These are phyloP conservation scores for Musa schizocarpa DNA, from an alignment of 176 grass and related monocot genomes.

Conservation along the genomic window DNA sequence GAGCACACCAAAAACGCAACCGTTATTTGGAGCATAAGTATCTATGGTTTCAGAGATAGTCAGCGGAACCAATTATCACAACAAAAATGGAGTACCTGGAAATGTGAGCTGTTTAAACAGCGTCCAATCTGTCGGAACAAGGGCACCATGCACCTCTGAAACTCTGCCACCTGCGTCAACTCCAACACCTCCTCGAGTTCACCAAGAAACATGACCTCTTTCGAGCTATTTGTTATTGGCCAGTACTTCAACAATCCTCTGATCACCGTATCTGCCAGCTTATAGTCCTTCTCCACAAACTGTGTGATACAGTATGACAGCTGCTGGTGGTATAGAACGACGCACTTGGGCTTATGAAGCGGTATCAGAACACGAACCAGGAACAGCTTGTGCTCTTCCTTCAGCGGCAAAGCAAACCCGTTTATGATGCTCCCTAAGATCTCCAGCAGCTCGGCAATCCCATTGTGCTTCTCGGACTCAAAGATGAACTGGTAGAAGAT, in stretches of 20 bases:
- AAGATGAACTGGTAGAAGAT: conserved; percentile 47
- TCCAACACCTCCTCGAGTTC: conserved; percentile 37
- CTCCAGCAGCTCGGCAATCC: conserved; percentile 46
- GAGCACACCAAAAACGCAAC: too few relatives aligned
- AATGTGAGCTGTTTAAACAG: conserved; percentile 39
- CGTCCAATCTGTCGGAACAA: conserved; percentile 35
- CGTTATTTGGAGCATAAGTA: not conserved
- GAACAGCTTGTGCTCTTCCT: conserved; percentile 59
- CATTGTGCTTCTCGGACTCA: conserved; percentile 48
- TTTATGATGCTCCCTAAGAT: conserved; percentile 55
- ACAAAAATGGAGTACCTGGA: conserved; percentile 29
- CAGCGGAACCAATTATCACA: not conserved
- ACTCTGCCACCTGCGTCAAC: conserved; percentile 26
- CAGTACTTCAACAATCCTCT: conserved; percentile 51
- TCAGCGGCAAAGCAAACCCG: conserved; percentile 49
- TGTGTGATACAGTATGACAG: conserved; percentile 37
- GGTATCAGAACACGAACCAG: conserved; percentile 39
- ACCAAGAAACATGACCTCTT: conserved; percentile 36
- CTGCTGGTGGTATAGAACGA: conserved; percentile 30
- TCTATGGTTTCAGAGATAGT: not conserved
- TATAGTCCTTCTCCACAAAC: conserved; percentile 61
- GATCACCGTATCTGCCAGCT: conserved; percentile 39
- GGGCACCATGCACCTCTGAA: conserved; percentile 41
- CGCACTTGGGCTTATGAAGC: conserved; percentile 41
- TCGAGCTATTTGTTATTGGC: conserved; percentile 41